Evolutionary conservation across 2,329 filamentous ascomycete genomes (phyloP), one percentile per base, ranked within the genome.

Genomic region (Mariannaea sp.): DNA sequence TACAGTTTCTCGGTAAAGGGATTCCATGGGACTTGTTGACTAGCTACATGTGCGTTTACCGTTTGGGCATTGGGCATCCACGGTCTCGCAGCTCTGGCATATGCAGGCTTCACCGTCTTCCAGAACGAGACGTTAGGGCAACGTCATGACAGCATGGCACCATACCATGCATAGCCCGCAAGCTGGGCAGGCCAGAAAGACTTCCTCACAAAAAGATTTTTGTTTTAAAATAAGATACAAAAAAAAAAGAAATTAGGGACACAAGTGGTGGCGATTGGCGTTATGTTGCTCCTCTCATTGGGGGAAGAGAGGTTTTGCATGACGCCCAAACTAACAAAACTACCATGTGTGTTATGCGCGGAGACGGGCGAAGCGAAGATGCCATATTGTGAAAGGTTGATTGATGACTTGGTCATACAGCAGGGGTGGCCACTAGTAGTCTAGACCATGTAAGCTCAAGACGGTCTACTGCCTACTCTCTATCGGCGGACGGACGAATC

Each of bases 81-180:
- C 30, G 17, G 38, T 24, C 26, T 16, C 19, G 32, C 22, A 32
- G 32, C 47, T 30, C 40, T 26, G 24, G n/a, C n/a, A 38, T 36
- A 17, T 26, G 32, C 41, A 44, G 48, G 22, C 40, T 29, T 44
- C 48, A 39, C 48, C 48, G 48, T 50, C 19, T 30, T 44, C n/a
- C 33, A 38, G 32, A 12, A 12, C 29, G 36, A 42, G 38, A 47
- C 12, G 22, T 13, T 17, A 29, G 26, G 16, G 5, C n/a, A 36
- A 19, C 27, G 24, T n/a, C 32, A 32, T 20, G 27, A 26, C 17
- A 32, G 22, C 17, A 45, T 24, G 36, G 30, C 49, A 46, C 33
- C 39, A 33, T 17, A 8, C 5, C 22, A 5, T 5, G 22, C 5
- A 24, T 17, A 8, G 8, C 22, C 22, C 5, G 22, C 5, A 24